Evolutionary conservation across 352 stramenopile genomes (phyloP).

Genomic region (Phytophthora pinifolia): DNA sequence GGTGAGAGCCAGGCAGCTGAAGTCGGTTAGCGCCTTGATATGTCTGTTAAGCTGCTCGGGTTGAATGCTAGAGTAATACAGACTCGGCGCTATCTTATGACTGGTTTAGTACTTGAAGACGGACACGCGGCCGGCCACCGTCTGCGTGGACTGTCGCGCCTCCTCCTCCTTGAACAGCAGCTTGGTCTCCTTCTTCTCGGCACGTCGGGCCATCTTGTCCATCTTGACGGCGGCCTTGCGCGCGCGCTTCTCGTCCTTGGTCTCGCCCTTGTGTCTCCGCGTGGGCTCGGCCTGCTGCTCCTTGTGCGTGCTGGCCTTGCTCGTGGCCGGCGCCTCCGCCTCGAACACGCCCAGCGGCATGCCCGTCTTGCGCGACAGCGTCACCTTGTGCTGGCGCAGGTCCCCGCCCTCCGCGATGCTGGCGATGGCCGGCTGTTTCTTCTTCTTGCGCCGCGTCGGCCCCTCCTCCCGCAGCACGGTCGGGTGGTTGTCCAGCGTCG

Average conservation of each 20-base stretch:
- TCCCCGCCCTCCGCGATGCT: constrained; percentile 30
- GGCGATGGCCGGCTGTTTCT: constrained; percentile 38
- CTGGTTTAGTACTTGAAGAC: constrained; percentile 69
- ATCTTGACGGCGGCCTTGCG: constrained; percentile 93
- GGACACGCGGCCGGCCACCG: constrained; percentile 58
- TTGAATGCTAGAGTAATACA: no score
- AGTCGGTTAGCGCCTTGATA: no score
- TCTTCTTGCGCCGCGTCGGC: constrained; percentile 80
- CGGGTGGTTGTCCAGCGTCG: constrained; percentile 98
- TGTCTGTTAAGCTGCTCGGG: no score
- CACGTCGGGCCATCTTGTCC: constrained; percentile 87
- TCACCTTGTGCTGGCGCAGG: constrained; percentile 63
- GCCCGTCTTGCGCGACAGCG: constrained; percentile 94
- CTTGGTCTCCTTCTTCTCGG: constrained; percentile 96
- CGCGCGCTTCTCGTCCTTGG: constrained; percentile 90
- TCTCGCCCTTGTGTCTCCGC: constrained; percentile 82
- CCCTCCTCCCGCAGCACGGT: constrained; percentile 85
- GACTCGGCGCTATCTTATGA: constrained; percentile 14
- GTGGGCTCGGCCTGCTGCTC: constrained; percentile 23
- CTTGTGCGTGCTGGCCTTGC: constrained; percentile 26
- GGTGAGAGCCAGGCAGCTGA: no score
- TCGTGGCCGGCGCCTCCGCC: constrained; percentile 20
- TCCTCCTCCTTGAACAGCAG: constrained; percentile 94
- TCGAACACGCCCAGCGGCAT: constrained; percentile 93
- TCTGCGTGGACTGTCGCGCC: constrained; percentile 66